Conservation (phyloP, 495 filamentous ascomycete species). For the Bacidia rubella region DNA sequence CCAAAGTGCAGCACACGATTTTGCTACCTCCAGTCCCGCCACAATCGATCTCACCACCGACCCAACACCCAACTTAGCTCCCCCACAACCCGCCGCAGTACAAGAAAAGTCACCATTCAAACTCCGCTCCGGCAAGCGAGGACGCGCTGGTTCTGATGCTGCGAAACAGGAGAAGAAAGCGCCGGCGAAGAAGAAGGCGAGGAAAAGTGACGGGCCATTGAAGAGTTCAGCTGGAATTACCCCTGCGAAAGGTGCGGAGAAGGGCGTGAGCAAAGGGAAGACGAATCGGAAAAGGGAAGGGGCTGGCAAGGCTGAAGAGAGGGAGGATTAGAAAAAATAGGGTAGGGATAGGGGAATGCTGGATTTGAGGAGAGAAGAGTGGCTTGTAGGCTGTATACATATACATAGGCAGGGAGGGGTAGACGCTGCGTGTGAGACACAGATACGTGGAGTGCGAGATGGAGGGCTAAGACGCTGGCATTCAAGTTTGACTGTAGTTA, state of each 20-base stretch:
- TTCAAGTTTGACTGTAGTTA: too few relatives aligned
- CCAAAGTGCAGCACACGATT: too few relatives aligned
- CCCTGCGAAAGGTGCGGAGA: too few relatives aligned
- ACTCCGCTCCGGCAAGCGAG: background rate
- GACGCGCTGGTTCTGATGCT: background rate
- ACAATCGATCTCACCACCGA: background rate
- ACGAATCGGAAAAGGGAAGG: background rate
- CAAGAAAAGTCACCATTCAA: background rate
- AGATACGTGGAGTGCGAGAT: too few relatives aligned
- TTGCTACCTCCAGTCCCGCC: too few relatives aligned
- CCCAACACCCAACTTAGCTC: background rate
- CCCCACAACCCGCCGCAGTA: background rate
- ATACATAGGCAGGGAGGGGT: too few relatives aligned
- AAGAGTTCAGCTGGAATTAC: too few relatives aligned
- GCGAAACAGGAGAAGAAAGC: background rate
- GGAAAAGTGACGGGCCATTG: background rate
- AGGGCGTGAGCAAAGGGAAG: too few relatives aligned
- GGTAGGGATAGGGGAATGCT: background rate
- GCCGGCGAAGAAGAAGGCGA: background rate
- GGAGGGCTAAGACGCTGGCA: too few relatives aligned
- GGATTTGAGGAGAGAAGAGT: too few relatives aligned
- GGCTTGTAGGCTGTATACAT: too few relatives aligned
- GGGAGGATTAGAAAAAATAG: background rate
- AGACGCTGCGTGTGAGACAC: too few relatives aligned
- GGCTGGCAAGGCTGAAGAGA: background rate